Base-by-base conservation (phyloP, 371 early-diverging fungal species). In the Dinochytrium kinnereticum region DNA sequence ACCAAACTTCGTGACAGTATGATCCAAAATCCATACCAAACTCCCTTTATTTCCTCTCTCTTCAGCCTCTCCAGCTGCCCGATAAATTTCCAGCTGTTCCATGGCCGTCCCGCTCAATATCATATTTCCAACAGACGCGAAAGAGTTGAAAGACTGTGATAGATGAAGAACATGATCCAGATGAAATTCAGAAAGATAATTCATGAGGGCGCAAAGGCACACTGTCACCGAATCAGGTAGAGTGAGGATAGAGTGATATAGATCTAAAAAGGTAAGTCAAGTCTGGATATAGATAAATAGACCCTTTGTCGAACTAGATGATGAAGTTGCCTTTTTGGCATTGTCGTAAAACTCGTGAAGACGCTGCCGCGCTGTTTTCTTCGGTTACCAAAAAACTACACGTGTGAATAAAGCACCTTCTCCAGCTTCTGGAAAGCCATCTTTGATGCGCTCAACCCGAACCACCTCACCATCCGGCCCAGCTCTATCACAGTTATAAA, bases 1-100 rank as follows among this genome's bases (percentile, higher is more conserved):
- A 26, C 97, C 97, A 80, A 92, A 92, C 34, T 84, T 81, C 1
- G 95, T 92, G 1, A 69, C 75, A 0, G 94, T 93, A 61, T 87
- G 88, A 73, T 93, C 88, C 66, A 95, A 70, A 0, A 89, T 80
- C 74, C 87, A 85, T 53, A 93, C 85, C 44, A 95, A 78, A 0
- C 88, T 86, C 0, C 92, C 91, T 21, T 86, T 73, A 19, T 74
- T 81, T 0, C 78, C 77, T 61, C 78, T 80, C 37, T 88, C 86
- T 1, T 88, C 89, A 59, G 85, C 81, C 64, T 88, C 92, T 1
- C 44, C 57, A 19, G 64, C 69, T 2, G 61, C 39, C 24, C 82
- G 82, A 69, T 89, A 91, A 13, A 96, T 84, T 71, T 96, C 95
- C 57, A 96, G 80, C 39, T 92, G 92, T 19, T 81, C 76, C 33